A percentile compares a stretch with the other conserved stretches of the same genome.
These are phyloP conservation scores for Pleurostoma richardsiae DNA, from an alignment of 2,329 filamentous ascomycete species.

Conservation along the genomic window DNA sequence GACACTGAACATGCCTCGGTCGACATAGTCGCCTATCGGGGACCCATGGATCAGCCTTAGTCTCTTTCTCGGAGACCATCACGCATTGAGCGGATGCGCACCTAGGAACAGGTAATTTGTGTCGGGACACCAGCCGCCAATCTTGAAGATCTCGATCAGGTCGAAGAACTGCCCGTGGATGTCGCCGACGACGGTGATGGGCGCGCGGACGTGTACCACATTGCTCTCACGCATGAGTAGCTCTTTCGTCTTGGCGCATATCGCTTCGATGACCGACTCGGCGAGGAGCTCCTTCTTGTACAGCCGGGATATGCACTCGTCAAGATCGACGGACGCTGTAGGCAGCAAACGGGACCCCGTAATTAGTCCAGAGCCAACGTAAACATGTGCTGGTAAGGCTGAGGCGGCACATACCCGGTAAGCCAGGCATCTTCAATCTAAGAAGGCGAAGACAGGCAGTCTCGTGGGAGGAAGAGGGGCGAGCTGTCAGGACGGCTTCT, in stretches of 20 bases:
- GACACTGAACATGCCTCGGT: conserved; percentile 96
- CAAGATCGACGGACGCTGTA: conserved; percentile 88
- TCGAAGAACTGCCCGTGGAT: conserved; percentile 99
- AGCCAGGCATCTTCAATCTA: conserved; percentile 22
- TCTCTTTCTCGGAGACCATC: background rate
- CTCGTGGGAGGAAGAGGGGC: no score
- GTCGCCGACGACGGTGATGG: conserved; percentile 95
- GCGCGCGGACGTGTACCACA: conserved; percentile 92
- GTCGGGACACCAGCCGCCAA: conserved; percentile 93
- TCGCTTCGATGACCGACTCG: conserved; percentile 96
- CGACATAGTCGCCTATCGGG: conserved; percentile 82
- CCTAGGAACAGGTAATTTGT: conserved; percentile 98
- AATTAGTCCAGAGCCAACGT: no score
- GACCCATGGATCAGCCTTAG: conserved; percentile 4
- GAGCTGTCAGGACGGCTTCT: conserved; percentile 3
- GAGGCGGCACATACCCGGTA: conserved; percentile 10
- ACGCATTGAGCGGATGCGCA: conserved; percentile 28
- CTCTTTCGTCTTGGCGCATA: conserved; percentile 99
- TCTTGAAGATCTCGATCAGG: conserved; percentile 98
- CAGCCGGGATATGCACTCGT: conserved; percentile 94
- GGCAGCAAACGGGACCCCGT: no score
- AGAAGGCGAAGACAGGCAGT: no score
- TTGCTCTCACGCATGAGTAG: conserved; percentile 99
- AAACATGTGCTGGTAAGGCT: no score
- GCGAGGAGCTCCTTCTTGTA: conserved; percentile 95